Evolutionary conservation across 1,139 yeast genomes (phyloP).

Genomic region (Nakaseomyces delphensis): DNA sequence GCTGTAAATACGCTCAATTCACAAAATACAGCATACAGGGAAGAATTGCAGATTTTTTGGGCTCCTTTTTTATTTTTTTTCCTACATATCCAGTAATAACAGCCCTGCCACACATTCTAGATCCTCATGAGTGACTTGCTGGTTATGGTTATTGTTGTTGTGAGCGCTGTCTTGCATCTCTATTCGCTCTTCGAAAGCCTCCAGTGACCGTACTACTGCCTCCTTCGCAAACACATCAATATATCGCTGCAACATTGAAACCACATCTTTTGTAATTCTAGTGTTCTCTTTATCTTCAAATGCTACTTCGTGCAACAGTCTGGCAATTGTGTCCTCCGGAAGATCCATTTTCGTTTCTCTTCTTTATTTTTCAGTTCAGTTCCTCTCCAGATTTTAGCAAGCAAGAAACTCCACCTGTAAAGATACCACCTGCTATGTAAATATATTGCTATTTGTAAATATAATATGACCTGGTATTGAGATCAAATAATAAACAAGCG

Average conservation of each 20-base stretch:
- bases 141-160: slow-evolving; percentile 11
- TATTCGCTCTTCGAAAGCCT: slow-evolving; percentile 31
- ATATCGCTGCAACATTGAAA: slow-evolving; percentile 48
- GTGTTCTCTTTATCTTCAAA: slow-evolving; percentile 43
- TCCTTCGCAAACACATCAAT: slow-evolving; percentile 53
- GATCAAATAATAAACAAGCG: too few relatives aligned
- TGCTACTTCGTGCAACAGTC: slow-evolving; percentile 46
- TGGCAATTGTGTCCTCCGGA: slow-evolving; percentile 44
- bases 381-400: too few relatives aligned
- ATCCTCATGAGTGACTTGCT: slow-evolving; percentile 22
- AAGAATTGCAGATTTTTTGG: too few relatives aligned
- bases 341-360: slow-evolving; percentile 13
- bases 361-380: too few relatives aligned
- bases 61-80: too few relatives aligned
- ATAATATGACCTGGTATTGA: too few relatives aligned
- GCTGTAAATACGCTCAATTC: not conserved
- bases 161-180: slow-evolving; percentile 35
- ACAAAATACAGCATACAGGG: too few relatives aligned
- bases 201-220: slow-evolving; percentile 55
- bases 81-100: slow-evolving; percentile 27
- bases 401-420: too few relatives aligned
- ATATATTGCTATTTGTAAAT: too few relatives aligned
- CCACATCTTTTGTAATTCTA: slow-evolving; percentile 41
- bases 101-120: slow-evolving; percentile 28
- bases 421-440: too few relatives aligned